These are phyloP conservation scores for Dentipellis fragilis DNA, from an alignment of 768 basidiomycete genomes.

Conservation along the genomic window DNA sequence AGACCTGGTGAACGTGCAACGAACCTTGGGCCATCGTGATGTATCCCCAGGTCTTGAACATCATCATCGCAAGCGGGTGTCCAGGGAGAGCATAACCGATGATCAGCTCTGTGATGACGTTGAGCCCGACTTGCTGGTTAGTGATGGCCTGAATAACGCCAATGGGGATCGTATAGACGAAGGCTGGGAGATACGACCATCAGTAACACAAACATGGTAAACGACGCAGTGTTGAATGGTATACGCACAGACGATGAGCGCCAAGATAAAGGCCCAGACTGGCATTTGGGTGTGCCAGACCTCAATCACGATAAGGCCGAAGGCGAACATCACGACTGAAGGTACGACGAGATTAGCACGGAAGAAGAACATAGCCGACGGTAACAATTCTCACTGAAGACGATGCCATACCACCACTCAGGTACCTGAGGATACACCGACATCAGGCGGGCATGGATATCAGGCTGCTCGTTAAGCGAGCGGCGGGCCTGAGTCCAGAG, in stretches of 20 bases:
- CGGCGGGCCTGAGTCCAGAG: slow-evolving; percentile 29
- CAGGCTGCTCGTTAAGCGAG: slow-evolving; percentile 33
- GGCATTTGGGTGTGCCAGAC: slow-evolving; percentile 67
- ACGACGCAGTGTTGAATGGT: too few species aligned
- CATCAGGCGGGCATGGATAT: slow-evolving; percentile 39
- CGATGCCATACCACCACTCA: slow-evolving; percentile 36
- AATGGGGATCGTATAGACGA: slow-evolving; percentile 37
- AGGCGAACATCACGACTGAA: slow-evolving; percentile 50
- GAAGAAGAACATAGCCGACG: slow-evolving; percentile 16
- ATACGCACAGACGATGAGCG: slow-evolving; percentile 45
- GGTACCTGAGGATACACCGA: slow-evolving; percentile 24
- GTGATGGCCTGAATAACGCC: slow-evolving; percentile 66
- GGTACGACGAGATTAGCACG: background rate
- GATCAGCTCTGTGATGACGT: slow-evolving; percentile 72
- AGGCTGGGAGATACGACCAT: slow-evolving; percentile 13
- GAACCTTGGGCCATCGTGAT: slow-evolving; percentile 47
- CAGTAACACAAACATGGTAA: background rate
- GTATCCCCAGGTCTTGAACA: slow-evolving; percentile 69
- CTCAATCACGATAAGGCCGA: slow-evolving; percentile 58
- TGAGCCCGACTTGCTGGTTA: slow-evolving; percentile 65
- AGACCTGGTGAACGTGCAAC: background rate
- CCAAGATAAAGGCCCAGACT: slow-evolving; percentile 61
- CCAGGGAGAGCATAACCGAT: slow-evolving; percentile 77
- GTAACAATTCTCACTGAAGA: slow-evolving; percentile 22
- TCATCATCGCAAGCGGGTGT: slow-evolving; percentile 70